These are phyloP conservation scores for Fallopia convolvulus DNA, from an alignment of 148 eudicot genomes.

Conservation along the genomic window DNA sequence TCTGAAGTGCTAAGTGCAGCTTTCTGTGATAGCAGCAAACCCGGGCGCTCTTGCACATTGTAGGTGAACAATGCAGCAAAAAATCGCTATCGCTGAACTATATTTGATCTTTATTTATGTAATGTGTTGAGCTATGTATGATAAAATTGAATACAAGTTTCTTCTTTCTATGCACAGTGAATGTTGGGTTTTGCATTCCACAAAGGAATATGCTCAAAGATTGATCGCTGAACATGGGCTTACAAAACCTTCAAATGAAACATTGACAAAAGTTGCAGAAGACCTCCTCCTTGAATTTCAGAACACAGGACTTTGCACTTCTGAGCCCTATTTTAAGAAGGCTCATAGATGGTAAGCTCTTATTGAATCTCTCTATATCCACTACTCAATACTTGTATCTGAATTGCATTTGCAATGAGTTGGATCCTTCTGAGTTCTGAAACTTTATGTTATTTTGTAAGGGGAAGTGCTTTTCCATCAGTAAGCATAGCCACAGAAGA, in stretches of 20 bases:
- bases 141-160: background rate
- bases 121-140: background rate
- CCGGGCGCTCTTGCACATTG: slow-evolving; percentile 46
- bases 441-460: slow-evolving; percentile 17
- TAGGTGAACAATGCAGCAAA: slow-evolving; percentile 5
- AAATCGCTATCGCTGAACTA: background rate
- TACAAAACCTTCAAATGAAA: slow-evolving; percentile 53
- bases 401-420: background rate
- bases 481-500: slow-evolving; percentile 57
- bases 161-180: slow-evolving; percentile 32
- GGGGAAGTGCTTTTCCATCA: slow-evolving; percentile 96
- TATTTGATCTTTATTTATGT: background rate
- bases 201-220: slow-evolving; percentile 60
- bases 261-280: slow-evolving; percentile 55
- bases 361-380: background rate
- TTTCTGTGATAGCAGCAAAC: slow-evolving; percentile 87
- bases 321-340: slow-evolving; percentile 68
- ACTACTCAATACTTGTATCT: background rate
- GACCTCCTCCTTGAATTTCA: slow-evolving; percentile 71
- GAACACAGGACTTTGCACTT: slow-evolving; percentile 49
- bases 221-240: slow-evolving; percentile 67
- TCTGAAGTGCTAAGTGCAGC: slow-evolving; percentile 70
- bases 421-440: background rate
- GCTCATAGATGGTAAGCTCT: slow-evolving; percentile 89
- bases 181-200: slow-evolving; percentile 89